phyloP scores from a whole-genome alignment of 495 filamentous ascomycete genomes.

The Rhypophila decipiens region DNA sequence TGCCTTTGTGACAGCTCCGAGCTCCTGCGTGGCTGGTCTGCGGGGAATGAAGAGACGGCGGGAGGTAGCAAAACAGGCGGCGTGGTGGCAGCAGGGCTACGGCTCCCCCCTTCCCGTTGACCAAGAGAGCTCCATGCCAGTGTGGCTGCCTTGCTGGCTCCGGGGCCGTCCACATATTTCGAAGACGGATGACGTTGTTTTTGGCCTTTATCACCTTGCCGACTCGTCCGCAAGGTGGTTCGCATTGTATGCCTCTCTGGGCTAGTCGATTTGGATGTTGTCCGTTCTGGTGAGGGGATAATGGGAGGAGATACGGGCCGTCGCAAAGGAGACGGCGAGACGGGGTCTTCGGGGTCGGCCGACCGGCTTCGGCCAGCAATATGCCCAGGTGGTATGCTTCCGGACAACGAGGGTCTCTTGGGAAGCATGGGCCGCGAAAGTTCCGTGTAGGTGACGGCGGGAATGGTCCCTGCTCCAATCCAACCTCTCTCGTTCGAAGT shows the following conservation, averaged over 20 bases:
- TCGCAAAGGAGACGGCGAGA: slow-evolving; percentile 27
- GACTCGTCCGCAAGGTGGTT: slow-evolving; percentile 66
- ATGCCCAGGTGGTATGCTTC: slow-evolving; percentile 48
- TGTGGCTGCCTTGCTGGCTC: slow-evolving; percentile 79
- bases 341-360: slow-evolving; percentile 12
- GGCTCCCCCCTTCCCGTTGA: slow-evolving; percentile 12
- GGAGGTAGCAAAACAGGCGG: slow-evolving; percentile 8
- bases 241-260: slow-evolving; percentile 81
- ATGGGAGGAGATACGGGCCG: slow-evolving; percentile 15
- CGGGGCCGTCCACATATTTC: slow-evolving; percentile 31
- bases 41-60: slow-evolving; percentile 14
- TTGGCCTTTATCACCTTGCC: slow-evolving; percentile 51
- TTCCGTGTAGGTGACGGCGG: slow-evolving; percentile 69
- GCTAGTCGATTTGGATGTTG: slow-evolving; percentile 61
- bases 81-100: not conserved
- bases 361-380: slow-evolving; percentile 20
- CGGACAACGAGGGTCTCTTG: slow-evolving; percentile 46
- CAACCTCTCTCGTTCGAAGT: slow-evolving; percentile 42
- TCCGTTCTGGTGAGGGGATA: slow-evolving; percentile 23
- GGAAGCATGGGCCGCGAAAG: slow-evolving; percentile 65
- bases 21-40: slow-evolving; percentile 20
- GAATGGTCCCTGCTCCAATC: slow-evolving; percentile 77
- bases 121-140: slow-evolving; percentile 66
- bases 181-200: slow-evolving; percentile 38
- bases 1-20: slow-evolving; percentile 18